Conservation (phyloP, 495 filamentous ascomycete genomes). For the Bryoglossum gracile region DNA sequence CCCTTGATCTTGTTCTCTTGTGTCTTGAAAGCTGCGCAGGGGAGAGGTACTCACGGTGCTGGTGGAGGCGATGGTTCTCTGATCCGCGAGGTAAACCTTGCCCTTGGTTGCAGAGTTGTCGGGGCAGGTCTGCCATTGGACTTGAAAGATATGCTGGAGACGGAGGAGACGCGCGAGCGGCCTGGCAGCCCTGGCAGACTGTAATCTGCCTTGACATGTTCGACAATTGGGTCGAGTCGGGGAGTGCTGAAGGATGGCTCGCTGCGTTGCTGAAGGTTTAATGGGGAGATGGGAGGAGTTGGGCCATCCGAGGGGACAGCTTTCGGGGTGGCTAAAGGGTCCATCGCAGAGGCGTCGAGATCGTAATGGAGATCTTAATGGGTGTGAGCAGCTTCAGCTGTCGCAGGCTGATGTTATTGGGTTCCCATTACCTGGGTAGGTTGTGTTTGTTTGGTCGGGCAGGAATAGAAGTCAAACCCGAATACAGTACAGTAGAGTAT, state of each 20-base stretch:
- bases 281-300: too few species aligned
- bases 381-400: too few species aligned
- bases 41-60: conserved; percentile 19
- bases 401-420: too few species aligned
- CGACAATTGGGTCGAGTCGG: conserved; percentile 20
- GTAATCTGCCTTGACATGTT: conserved; percentile 23
- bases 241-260: conserved; percentile 4
- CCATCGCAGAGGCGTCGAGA: too few species aligned
- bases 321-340: too few species aligned
- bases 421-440: too few species aligned
- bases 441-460: too few species aligned
- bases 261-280: too few species aligned
- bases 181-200: not conserved
- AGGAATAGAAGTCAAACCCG: too few species aligned
- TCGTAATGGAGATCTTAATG: too few species aligned
- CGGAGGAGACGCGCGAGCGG: conserved; percentile 2
- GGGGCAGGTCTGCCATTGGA: conserved; percentile 4
- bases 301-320: too few species aligned
- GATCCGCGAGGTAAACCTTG: conserved; percentile 13
- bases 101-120: not conserved
- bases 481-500: too few species aligned
- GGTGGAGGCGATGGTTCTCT: conserved; percentile 21
- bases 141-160: conserved; percentile 20
- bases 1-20: conserved; percentile 1
- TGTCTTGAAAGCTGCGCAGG: not conserved